These are phyloP conservation scores for Penicillium atrosanguineum DNA, from an alignment of 495 filamentous ascomycete genomes.

Conservation along the genomic window DNA sequence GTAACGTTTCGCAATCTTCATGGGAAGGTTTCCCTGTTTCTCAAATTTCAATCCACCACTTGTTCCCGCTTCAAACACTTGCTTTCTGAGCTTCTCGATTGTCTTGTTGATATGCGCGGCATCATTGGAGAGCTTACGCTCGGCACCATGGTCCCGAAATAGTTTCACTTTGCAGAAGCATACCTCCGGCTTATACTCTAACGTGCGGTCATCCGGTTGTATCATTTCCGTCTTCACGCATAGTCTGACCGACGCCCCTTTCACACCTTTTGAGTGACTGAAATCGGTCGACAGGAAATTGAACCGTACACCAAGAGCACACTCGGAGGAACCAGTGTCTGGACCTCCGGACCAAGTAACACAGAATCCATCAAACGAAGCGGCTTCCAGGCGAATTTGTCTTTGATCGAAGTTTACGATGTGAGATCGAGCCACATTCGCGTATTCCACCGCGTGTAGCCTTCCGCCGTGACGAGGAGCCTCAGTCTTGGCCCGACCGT, in stretches of 20 bases:
- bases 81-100: slow-evolving; percentile 91
- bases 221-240: slow-evolving; percentile 82
- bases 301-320: slow-evolving; percentile 84
- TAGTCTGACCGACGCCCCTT: slow-evolving; percentile 88
- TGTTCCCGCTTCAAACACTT: slow-evolving; percentile 47
- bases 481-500: slow-evolving; percentile 80
- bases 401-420: slow-evolving; percentile 50
- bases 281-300: slow-evolving; percentile 99
- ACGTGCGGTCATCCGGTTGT: slow-evolving; percentile 36
- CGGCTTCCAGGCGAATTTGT: slow-evolving; percentile 68
- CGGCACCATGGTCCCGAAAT: slow-evolving; percentile 94
- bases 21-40: not conserved
- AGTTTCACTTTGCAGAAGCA: slow-evolving; percentile 96
- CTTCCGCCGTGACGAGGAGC: slow-evolving; percentile 52
- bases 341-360: slow-evolving; percentile 78
- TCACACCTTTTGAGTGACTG: slow-evolving; percentile 96
- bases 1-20: not conserved
- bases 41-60: not conserved
- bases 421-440: slow-evolving; percentile 69
- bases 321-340: slow-evolving; percentile 59
- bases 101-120: slow-evolving; percentile 89
- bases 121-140: slow-evolving; percentile 93
- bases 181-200: slow-evolving; percentile 56
- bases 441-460: slow-evolving; percentile 74
- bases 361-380: slow-evolving; percentile 89